phyloP scores from a whole-genome alignment of 345 rosid genomes.

The Corchorus capsularis region DNA sequence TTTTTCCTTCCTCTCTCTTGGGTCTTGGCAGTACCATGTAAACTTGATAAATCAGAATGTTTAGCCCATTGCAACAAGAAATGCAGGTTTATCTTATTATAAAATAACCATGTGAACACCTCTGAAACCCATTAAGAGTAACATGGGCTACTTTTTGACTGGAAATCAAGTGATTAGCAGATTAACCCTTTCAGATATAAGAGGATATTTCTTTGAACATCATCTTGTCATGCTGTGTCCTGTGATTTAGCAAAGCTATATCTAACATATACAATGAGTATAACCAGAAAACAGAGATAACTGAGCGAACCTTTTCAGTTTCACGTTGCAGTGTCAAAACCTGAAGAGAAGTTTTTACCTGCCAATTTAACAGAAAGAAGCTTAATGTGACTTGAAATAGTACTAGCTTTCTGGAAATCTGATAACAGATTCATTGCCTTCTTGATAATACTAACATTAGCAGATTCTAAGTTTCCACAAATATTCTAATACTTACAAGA shows the following conservation, averaged over 20 bases:
- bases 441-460: not conserved
- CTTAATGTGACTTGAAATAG: constrained; percentile 16
- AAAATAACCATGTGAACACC: not conserved
- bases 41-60: not conserved
- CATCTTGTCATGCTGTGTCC: not conserved
- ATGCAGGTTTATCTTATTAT: not conserved
- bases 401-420: constrained; percentile 8
- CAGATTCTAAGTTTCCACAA: not conserved
- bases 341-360: constrained; percentile 97
- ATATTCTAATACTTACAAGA: constrained; percentile 50
- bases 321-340: constrained; percentile 77
- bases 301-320: constrained; percentile 69
- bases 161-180: not conserved
- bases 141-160: not conserved
- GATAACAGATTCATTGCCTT: not conserved
- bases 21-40: not conserved
- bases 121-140: not conserved
- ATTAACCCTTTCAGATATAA: not conserved
- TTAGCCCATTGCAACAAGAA: not conserved
- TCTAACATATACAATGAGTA: not conserved
- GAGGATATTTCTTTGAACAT: constrained; percentile 8
- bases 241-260: constrained; percentile 1
- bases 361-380: constrained; percentile 32
- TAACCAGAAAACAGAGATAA: constrained; percentile 15
- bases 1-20: not conserved